Evolutionary conservation across 441 rosid genomes (phyloP).

Genomic region (Pelargonium exstipulatum): DNA sequence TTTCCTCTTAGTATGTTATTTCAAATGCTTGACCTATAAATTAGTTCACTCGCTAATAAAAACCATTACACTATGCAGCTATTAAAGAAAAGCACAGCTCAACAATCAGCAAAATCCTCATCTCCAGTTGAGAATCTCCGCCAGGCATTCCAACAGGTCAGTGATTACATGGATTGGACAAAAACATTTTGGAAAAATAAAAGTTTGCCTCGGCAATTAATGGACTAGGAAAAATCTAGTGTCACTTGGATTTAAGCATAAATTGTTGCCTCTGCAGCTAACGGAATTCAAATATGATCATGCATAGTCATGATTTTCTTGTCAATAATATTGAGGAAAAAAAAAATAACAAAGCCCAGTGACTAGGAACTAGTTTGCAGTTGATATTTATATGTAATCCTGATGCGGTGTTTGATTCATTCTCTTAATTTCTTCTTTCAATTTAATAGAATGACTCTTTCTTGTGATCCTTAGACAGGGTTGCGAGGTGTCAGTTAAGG

Average conservation of each 20-base stretch:
- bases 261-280: background rate
- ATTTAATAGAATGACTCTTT: slow-evolving; percentile 19
- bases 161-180: slow-evolving; percentile 16
- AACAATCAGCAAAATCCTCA: slow-evolving; percentile 27
- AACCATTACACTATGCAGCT: slow-evolving; percentile 22
- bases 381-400: background rate
- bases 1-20: background rate
- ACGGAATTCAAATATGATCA: background rate
- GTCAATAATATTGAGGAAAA: background rate
- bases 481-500: slow-evolving; percentile 41
- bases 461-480: slow-evolving; percentile 38
- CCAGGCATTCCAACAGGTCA: slow-evolving; percentile 37
- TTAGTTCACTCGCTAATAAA: background rate
- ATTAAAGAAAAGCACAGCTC: slow-evolving; percentile 36
- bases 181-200: background rate
- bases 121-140: slow-evolving; percentile 35
- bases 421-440: background rate
- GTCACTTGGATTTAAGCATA: background rate
- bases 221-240: background rate
- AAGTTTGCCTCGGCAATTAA: too few relatives aligned
- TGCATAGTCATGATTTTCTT: background rate
- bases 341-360: background rate
- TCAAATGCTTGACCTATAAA: background rate
- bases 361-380: background rate
- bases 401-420: background rate